phyloP scores from a whole-genome alignment of 2,329 filamentous ascomycete species.

The Colletotrichum sp. region DNA sequence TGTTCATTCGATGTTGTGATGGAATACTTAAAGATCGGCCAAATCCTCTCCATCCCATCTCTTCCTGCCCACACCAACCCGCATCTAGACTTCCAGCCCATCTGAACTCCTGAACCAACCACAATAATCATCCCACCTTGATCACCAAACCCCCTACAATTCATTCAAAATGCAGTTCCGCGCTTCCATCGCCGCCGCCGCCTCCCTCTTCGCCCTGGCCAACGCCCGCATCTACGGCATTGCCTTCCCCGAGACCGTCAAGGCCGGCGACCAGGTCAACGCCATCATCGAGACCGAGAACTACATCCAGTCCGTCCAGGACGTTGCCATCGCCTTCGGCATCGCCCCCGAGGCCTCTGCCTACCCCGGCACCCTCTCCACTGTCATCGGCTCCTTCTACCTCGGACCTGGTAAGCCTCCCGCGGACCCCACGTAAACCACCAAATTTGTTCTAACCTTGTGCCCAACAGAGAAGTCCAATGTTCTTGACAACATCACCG shows the following conservation, averaged over 20 bases:
- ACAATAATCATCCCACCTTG: too few relatives aligned
- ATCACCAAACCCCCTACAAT: not conserved
- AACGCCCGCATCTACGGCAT: constrained; percentile 48
- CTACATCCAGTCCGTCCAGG: constrained; percentile 49
- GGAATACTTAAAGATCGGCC: not conserved
- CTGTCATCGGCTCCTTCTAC: constrained; percentile 32
- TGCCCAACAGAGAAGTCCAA: constrained; percentile 29
- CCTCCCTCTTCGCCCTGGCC: constrained; percentile 27
- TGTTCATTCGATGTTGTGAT: not conserved
- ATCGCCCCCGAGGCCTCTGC: constrained; percentile 27
- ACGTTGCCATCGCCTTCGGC: constrained; percentile 50
- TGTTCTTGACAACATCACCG: constrained; percentile 26
- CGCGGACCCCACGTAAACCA: not conserved
- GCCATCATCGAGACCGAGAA: constrained; percentile 42
- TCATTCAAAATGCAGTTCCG: constrained; percentile 24
- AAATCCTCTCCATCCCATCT: not conserved
- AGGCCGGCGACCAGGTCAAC: constrained; percentile 34
- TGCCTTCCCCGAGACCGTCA: constrained; percentile 43
- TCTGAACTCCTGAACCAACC: not conserved
- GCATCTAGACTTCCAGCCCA: not conserved
- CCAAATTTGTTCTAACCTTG: too few relatives aligned
- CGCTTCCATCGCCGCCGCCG: constrained; percentile 25
- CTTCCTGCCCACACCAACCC: not conserved
- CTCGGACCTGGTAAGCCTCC: constrained; percentile 37
- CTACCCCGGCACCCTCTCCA: constrained; percentile 27